These are phyloP conservation scores for Talaromyces sp. DNA, from an alignment of 2,329 filamentous ascomycete species.

Conservation along the genomic window DNA sequence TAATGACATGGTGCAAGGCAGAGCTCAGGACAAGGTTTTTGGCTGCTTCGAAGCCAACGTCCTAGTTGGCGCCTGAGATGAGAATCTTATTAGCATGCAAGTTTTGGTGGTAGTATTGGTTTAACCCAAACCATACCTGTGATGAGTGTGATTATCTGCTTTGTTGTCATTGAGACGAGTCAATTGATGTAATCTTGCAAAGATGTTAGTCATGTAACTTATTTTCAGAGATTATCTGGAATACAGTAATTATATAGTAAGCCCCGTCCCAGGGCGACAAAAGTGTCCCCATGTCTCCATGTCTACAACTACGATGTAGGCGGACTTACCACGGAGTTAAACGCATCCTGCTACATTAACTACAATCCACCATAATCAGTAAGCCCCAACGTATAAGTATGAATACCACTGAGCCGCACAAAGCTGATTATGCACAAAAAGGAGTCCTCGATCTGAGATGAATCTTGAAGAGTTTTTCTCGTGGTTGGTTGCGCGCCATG, in stretches of 20 bases:
- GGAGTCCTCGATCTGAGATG: neutral
- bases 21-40: slow-evolving; percentile 11
- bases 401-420: neutral
- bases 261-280: neutral
- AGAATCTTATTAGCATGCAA: neutral
- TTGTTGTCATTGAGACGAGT: slow-evolving; percentile 2
- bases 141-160: slow-evolving; percentile 11
- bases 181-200: neutral
- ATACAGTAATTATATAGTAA: neutral
- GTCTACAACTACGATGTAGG: neutral
- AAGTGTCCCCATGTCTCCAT: neutral
- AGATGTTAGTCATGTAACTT: neutral
- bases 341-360: neutral
- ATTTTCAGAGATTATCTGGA: neutral
- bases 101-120: neutral
- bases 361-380: neutral
- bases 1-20: slow-evolving; percentile 16
- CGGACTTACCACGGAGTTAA: neutral
- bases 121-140: slow-evolving; percentile 3
- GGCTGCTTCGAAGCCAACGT: slow-evolving; percentile 9
- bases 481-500: neutral
- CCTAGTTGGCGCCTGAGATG: slow-evolving; percentile 8
- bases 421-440: neutral
- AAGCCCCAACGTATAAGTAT: neutral
- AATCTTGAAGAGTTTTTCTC: neutral